Evolutionary conservation across 192 early-diverging fungal genomes (phyloP).

Genomic region (Pilobolus umbonatus): DNA sequence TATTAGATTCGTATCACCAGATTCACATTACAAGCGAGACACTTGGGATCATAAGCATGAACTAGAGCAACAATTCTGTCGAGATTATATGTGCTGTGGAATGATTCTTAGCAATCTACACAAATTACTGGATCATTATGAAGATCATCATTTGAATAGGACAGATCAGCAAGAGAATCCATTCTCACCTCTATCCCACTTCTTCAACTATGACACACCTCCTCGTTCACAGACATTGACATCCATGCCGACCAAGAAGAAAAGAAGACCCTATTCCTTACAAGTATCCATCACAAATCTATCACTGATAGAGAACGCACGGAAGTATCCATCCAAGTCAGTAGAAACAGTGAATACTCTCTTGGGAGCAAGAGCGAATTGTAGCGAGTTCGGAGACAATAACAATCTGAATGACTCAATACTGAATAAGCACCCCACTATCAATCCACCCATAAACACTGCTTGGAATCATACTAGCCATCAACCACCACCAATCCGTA

Average conservation of each 20-base stretch:
- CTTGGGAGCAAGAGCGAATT: too few relatives aligned
- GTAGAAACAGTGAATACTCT: conserved; percentile 5
- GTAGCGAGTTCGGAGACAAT: too few relatives aligned
- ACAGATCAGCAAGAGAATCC: too few relatives aligned
- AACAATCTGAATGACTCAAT: too few relatives aligned
- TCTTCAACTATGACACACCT: background rate
- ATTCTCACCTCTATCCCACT: too few relatives aligned
- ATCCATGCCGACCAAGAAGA: too few relatives aligned
- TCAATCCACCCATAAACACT: too few relatives aligned
- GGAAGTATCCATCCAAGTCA: background rate
- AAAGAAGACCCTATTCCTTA: too few relatives aligned
- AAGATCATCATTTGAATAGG: conserved; percentile 73
- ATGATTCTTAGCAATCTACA: conserved; percentile 80
- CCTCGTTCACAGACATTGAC: too few relatives aligned
- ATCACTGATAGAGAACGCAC: conserved; percentile 16
- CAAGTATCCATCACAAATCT: too few relatives aligned
- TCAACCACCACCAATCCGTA: background rate
- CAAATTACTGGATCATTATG: conserved; percentile 90
- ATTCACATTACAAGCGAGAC: background rate
- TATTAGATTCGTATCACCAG: background rate
- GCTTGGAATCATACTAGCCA: background rate
- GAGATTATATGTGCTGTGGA: conserved; percentile 92
- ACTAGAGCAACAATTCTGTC: conserved; percentile 85
- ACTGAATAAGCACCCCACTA: too few relatives aligned
- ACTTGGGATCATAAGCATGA: conserved; percentile 30